Percentiles rank a stretch among this genome's conserved stretches.
phyloP scores from a whole-genome alignment of 805 yeast genomes.

The Kluyveromyces nonfermentans region DNA sequence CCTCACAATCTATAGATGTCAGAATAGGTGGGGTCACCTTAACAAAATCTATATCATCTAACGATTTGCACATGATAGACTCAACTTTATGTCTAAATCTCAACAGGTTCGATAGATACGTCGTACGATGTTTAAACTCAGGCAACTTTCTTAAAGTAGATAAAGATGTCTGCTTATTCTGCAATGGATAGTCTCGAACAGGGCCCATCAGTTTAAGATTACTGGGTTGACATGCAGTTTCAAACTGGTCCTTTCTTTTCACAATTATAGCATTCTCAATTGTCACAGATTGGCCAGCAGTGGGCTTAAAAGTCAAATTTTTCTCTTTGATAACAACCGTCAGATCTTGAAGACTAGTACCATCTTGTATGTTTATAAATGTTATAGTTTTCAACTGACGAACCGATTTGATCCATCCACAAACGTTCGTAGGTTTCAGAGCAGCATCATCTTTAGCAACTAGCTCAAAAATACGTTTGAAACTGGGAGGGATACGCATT shows the following conservation, averaged over 20 bases:
- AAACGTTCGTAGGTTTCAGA: conserved; percentile 25
- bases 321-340: conserved; percentile 49
- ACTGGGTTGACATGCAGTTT: conserved; percentile 34
- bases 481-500: conserved; percentile 8
- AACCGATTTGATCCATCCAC: conserved; percentile 71
- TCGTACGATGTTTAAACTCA: conserved; percentile 65
- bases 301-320: conserved; percentile 25
- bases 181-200: conserved; percentile 69
- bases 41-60: conserved; percentile 42
- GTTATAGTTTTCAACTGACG: conserved; percentile 67
- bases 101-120: conserved; percentile 53
- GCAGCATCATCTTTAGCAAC: conserved; percentile 1
- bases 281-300: conserved; percentile 11
- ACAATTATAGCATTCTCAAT: background rate
- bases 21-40: conserved; percentile 82
- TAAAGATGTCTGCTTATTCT: conserved; percentile 62
- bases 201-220: conserved; percentile 47
- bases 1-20: conserved; percentile 91
- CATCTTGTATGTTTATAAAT: conserved; percentile 76
- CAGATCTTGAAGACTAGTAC: conserved; percentile 47
- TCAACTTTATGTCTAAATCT: conserved; percentile 68
- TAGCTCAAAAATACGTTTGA: conserved; percentile 9
- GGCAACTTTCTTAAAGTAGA: conserved; percentile 67
- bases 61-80: conserved; percentile 42
- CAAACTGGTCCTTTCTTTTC: conserved; percentile 40